Evolutionary conservation across 495 filamentous ascomycete genomes (phyloP), one percentile per base, ranked within the genome.

Genomic region (Tuber melanosporum): DNA sequence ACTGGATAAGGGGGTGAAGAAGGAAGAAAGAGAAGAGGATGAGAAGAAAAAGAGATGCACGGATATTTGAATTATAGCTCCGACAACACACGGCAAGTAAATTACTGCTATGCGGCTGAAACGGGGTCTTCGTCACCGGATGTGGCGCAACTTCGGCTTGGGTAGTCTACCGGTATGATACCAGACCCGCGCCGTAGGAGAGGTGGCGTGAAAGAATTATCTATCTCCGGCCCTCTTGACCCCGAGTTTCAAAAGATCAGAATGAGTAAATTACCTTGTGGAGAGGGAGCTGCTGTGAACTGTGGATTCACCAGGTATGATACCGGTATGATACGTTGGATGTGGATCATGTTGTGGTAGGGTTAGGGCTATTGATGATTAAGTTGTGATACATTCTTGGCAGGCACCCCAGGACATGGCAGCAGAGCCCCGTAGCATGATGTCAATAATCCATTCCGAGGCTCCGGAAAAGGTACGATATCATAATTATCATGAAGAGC

Each of bases 11-110:
- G 41, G 52, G 66, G 47, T 14, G 15, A 44, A 22, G 19, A 20
- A 75, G 46, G 19, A 20, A 77, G 46, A 72, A 10, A 69, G 69
- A 44, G 77, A 70, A 26, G 69, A 62, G n/a, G 12, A 4, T 4
- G 26, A 32, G 26, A 32, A 32, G n/a, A 66, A 66, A 32, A 32
- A 66, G 26, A 32, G 57, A 32, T 66, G n/a, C 26, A 17, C 10
- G 57, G 57, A n/a, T 66, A 66, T 66, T 66, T 66, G n/a, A 66
- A 66, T 32, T 32, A 32, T 32, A 43, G 26, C n/a, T 32, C 1
- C 10, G 52, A 26, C 14, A 62, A 62, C n/a, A n/a, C 12, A 62
- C 52, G 8, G 52, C 26, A 26, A 10, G 47, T 22, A 22, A 32
- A 32, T 32, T 32, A 32, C 47, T 57, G 22, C 22, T 57, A 57